A percentile compares a stretch with the other conserved stretches of the same genome.
These are phyloP conservation scores for Moricandia arvensis DNA, from an alignment of 345 rosid genomes.

Conservation along the genomic window DNA sequence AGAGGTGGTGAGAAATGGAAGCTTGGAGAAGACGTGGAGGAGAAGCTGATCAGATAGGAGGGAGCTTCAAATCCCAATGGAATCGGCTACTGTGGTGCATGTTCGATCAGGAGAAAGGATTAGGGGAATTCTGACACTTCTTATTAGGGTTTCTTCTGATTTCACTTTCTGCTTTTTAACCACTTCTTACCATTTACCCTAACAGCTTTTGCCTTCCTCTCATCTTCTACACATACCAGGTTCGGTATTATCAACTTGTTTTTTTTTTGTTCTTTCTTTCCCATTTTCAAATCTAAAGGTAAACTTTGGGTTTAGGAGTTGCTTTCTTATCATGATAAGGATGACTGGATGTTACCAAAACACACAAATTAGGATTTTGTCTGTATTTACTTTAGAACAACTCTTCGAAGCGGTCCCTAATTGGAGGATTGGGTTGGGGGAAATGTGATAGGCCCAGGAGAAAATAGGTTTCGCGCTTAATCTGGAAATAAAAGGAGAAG, in stretches of 20 bases:
- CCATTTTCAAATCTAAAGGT: background rate
- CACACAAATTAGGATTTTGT: background rate
- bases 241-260: background rate
- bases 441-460: background rate
- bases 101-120: background rate
- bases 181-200: background rate
- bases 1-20: constrained; percentile 39
- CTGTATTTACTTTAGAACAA: background rate
- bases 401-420: background rate
- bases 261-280: too few relatives aligned
- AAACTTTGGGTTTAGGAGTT: background rate
- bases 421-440: background rate
- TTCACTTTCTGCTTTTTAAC: background rate
- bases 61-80: background rate
- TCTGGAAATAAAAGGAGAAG: background rate
- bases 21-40: constrained; percentile 47
- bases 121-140: background rate
- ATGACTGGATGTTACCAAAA: background rate
- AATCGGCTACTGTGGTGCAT: background rate
- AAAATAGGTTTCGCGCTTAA: background rate
- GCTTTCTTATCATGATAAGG: background rate
- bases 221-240: background rate
- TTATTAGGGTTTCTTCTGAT: background rate
- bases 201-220: background rate
- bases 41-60: constrained; percentile 39